phyloP scores from a whole-genome alignment of 1,284 basidiomycete species.

The Mrakiaceae sp. region DNA sequence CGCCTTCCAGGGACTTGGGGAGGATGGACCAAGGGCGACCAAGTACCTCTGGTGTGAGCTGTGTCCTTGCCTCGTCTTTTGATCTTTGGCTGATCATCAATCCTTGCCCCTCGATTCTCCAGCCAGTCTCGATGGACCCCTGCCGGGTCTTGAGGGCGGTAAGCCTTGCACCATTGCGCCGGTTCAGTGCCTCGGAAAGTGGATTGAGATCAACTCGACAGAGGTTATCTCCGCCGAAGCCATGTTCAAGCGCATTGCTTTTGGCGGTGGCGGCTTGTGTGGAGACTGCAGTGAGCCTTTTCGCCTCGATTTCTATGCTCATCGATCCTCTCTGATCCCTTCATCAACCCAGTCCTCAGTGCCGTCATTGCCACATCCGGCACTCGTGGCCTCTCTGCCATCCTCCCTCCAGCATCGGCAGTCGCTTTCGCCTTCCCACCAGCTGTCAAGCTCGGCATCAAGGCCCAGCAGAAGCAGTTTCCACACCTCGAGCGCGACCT shows the following conservation, averaged over 20 bases:
- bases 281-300: conserved; percentile 42
- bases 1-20: background rate
- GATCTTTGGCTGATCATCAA: no score
- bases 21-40: background rate
- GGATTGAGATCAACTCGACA: conserved; percentile 18
- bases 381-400: conserved; percentile 37
- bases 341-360: conserved; percentile 34
- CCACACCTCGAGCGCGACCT: conserved; percentile 19
- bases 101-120: no score
- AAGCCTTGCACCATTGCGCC: conserved; percentile 27
- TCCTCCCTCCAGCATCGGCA: conserved; percentile 33
- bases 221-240: conserved; percentile 24
- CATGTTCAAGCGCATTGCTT: conserved; percentile 42
- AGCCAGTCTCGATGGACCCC: background rate
- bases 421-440: no score
- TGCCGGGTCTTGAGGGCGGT: background rate
- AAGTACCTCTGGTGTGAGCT: background rate
- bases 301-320: no score
- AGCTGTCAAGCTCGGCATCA: background rate
- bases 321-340: no score
- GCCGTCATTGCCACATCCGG: conserved; percentile 41
- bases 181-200: conserved; percentile 31
- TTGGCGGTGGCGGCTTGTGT: conserved; percentile 32
- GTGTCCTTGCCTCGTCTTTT: no score
- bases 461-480: background rate